phyloP scores from a whole-genome alignment of 2,329 filamentous ascomycete species.

The Colletotrichum horii region DNA sequence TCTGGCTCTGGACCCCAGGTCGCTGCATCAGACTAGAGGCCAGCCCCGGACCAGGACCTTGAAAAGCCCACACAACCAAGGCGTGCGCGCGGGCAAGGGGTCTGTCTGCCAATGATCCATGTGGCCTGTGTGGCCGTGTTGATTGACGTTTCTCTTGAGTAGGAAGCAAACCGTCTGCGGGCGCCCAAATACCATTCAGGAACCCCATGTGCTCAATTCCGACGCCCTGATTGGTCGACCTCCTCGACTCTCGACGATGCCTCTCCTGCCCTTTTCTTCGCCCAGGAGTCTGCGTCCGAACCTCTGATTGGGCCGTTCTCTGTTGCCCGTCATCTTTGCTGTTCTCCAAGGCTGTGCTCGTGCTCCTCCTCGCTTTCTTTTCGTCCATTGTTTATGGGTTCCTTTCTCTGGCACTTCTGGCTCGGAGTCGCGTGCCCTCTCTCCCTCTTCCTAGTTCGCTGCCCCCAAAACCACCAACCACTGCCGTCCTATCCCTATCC shows the following conservation, averaged over 20 bases:
- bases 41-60: background rate
- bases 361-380: background rate
- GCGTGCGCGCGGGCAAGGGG: background rate
- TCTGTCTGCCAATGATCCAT: background rate
- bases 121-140: constrained; percentile 5
- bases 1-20: background rate
- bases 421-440: constrained; percentile 20
- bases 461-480: background rate
- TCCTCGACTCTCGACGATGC: background rate
- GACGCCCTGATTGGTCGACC: constrained; percentile 8
- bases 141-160: background rate
- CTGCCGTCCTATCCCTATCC: background rate
- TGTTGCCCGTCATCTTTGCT: background rate
- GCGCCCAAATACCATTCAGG: constrained; percentile 13
- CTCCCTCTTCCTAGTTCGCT: background rate
- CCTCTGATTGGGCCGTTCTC: constrained; percentile 1
- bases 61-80: background rate
- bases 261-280: constrained; percentile 23
- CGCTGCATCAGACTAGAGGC: background rate
- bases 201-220: constrained; percentile 20
- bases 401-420: background rate
- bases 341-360: background rate
- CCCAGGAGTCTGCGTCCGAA: constrained; percentile 5
- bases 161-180: background rate
- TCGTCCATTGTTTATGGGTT: background rate